Base-by-base conservation (phyloP, 352 stramenopile genomes). In the Pythium rhizo-oryzae region DNA sequence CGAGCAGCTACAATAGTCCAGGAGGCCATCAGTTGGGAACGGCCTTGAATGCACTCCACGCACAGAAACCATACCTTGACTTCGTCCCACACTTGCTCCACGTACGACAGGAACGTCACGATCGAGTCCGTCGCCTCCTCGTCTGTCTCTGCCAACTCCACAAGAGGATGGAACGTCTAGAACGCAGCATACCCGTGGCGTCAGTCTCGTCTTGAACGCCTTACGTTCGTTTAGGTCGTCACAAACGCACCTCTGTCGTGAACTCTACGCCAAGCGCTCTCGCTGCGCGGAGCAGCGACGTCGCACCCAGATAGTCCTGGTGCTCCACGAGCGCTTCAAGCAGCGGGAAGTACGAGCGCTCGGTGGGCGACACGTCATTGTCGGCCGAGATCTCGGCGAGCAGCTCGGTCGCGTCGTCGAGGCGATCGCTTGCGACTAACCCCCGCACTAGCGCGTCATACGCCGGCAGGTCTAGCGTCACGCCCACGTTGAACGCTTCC, bases 71-170 rank as follows among this genome's bases (percentile, higher is more conserved):
- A n/a, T n/a, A 89, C 80, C 76, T 88, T 87, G 75, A 80, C 81
- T 53, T 90, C 84, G 30, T 82, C 76, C 84, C 84, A 90, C 23
- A 75, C 75, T 28, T 89, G 73, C 35, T 93, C 84, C 7, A 93
- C 69, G 64, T 89, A 90, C 9, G 72, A 72, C 3, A 91, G 55
- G 37, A 93, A 85, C 52, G 71, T 74, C 33, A 87, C 79, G 30
- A 89, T 74, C 53, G 80, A 81, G 58, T 90, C 80, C 7, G 74
- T 82, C 28, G 77, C 78, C 19, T 81, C 60, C 11, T 83, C 69
- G 44, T 89, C 76, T 11, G 77, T 67, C 41, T 86, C 79, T 1
- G 78, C 71, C 16, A 85, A 30, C 59, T 82, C 69, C 21, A 93
- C 59, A 13, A 93, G 62, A 35, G 78, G 66, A 33, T 81, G 60